A percentile compares a stretch with the other conserved stretches of the same genome.
phyloP scores from a whole-genome alignment of 495 filamentous ascomycete genomes.

The Ascobolus immersus region DNA sequence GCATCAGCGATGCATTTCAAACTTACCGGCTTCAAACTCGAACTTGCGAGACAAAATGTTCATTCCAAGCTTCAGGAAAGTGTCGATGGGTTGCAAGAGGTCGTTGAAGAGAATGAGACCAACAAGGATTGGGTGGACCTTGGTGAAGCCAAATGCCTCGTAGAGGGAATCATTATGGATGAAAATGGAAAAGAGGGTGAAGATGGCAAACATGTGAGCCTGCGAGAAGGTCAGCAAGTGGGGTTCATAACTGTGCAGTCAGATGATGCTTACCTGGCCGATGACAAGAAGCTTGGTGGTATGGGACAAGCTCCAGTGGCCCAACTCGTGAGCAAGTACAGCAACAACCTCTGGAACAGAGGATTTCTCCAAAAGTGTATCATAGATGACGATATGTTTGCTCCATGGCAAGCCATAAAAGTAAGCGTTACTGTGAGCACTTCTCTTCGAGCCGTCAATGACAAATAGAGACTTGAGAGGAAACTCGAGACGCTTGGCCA shows the following conservation, averaged over 20 bases:
- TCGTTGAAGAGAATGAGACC: slow-evolving; percentile 94
- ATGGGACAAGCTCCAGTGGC: slow-evolving; percentile 88
- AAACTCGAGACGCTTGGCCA: slow-evolving; percentile 69
- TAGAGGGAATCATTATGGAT: slow-evolving; percentile 85
- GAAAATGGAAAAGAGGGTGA: slow-evolving; percentile 86
- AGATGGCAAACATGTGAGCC: slow-evolving; percentile 86
- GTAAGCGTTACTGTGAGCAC: slow-evolving; percentile 92
- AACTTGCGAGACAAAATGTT: slow-evolving; percentile 82
- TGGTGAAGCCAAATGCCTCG: slow-evolving; percentile 67
- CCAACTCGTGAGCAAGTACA: slow-evolving; percentile 82
- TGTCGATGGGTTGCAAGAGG: slow-evolving; percentile 72
- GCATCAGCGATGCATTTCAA: not conserved
- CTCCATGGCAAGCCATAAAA: slow-evolving; percentile 97
- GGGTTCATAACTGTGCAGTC: slow-evolving; percentile 5
- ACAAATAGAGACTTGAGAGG: slow-evolving; percentile 75
- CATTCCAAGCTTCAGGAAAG: slow-evolving; percentile 76
- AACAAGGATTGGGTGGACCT: slow-evolving; percentile 71
- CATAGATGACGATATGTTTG: slow-evolving; percentile 99
- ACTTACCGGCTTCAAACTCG: slow-evolving; percentile 76
- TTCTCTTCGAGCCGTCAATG: slow-evolving; percentile 93
- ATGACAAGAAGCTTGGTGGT: slow-evolving; percentile 80
- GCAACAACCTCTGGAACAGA: slow-evolving; percentile 77
- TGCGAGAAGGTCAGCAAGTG: slow-evolving; percentile 20
- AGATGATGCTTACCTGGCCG: slow-evolving; percentile 40
- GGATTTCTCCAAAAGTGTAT: slow-evolving; percentile 88